These are phyloP conservation scores for Scytalidium sp. DNA, from an alignment of 2,329 filamentous ascomycete genomes.

Conservation along the genomic window DNA sequence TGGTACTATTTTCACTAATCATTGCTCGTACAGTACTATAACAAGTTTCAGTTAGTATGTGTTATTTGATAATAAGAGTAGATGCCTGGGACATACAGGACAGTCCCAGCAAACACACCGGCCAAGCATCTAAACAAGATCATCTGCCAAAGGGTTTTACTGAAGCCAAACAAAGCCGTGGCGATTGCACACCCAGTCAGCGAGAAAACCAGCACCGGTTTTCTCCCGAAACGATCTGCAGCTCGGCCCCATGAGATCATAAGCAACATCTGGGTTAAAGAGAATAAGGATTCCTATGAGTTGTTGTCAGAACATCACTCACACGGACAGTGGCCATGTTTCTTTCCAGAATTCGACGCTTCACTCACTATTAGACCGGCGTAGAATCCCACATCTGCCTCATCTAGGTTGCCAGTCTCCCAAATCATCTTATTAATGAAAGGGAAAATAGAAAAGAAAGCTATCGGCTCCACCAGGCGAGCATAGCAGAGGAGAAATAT, in stretches of 20 bases:
- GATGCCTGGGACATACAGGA: constrained; percentile 46
- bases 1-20: constrained; percentile 69
- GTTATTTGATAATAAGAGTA: not conserved
- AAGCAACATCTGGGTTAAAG: constrained; percentile 70
- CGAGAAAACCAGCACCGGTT: constrained; percentile 67
- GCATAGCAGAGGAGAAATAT: constrained; percentile 72
- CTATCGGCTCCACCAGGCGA: constrained; percentile 70
- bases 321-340: not conserved
- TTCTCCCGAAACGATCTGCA: constrained; percentile 67
- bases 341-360: not conserved
- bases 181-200: constrained; percentile 60
- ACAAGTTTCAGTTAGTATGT: not conserved
- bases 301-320: not conserved
- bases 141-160: constrained; percentile 69
- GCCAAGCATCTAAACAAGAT: constrained; percentile 67
- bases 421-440: constrained; percentile 78
- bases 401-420: constrained; percentile 57
- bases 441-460: constrained; percentile 82
- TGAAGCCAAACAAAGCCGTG: constrained; percentile 66
- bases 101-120: constrained; percentile 70
- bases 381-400: constrained; percentile 76
- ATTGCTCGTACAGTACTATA: constrained; percentile 65
- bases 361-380: constrained; percentile 62
- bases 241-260: constrained; percentile 73
- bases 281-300: constrained; percentile 61